These are phyloP conservation scores for Penicillium angulare DNA, from an alignment of 495 filamentous ascomycete genomes.

Conservation along the genomic window DNA sequence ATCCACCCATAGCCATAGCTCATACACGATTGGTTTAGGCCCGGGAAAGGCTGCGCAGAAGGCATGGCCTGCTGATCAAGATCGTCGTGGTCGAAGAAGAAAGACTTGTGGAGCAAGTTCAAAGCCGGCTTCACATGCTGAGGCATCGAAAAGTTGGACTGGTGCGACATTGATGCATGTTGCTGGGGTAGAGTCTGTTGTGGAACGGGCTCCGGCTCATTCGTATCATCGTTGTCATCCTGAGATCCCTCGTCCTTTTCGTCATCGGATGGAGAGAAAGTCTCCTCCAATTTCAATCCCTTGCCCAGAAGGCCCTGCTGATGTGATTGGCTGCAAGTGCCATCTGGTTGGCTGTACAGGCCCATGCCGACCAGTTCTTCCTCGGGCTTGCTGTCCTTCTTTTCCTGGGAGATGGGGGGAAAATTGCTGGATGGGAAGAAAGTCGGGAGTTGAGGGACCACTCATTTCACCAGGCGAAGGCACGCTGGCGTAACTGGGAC, in stretches of 20 bases:
- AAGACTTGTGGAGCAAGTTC: conserved; percentile 45
- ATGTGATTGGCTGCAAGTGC: conserved; percentile 47
- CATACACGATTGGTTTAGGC: conserved; percentile 35
- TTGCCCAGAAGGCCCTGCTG: conserved; percentile 54
- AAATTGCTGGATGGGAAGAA: conserved; percentile 49
- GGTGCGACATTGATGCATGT: conserved; percentile 4
- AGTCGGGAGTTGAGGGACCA: conserved; percentile 62
- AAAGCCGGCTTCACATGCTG: conserved; percentile 30
- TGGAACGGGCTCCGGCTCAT: conserved; percentile 21
- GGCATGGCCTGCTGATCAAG: conserved; percentile 29
- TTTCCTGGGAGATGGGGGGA: conserved; percentile 20
- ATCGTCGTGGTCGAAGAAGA: conserved; percentile 47
- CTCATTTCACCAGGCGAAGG: conserved; percentile 39
- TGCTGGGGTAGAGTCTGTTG: conserved; percentile 7
- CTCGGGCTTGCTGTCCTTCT: conserved; percentile 37
- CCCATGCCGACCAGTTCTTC: conserved; percentile 83
- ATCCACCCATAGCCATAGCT: conserved; percentile 46
- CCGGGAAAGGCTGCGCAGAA: conserved; percentile 28
- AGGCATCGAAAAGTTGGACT: conserved; percentile 9
- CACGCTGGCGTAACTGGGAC: conserved; percentile 39
- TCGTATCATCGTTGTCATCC: conserved; percentile 32
- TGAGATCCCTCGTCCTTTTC: conserved; percentile 55
- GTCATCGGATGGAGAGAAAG: conserved; percentile 72
- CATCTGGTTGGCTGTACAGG: conserved; percentile 68
- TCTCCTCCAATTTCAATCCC: conserved; percentile 80